A percentile compares a stretch with the other conserved stretches of the same genome.
These are phyloP conservation scores for Ogataea thermomethanolica DNA, from an alignment of 805 yeast species.

Conservation along the genomic window DNA sequence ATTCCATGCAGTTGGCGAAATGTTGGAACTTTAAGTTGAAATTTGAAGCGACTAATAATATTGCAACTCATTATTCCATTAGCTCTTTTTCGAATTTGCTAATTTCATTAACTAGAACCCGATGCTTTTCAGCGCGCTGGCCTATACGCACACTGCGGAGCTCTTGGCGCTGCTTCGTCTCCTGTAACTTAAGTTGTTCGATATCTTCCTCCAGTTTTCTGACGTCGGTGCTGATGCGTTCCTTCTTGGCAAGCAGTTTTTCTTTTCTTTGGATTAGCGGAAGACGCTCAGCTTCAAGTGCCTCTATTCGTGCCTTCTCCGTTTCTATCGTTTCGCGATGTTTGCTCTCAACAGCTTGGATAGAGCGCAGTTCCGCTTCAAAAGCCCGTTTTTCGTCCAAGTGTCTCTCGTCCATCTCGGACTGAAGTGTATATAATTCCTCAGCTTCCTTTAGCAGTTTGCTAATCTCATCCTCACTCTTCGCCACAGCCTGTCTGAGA, in stretches of 20 bases:
- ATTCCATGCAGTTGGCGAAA: conserved; percentile 45
- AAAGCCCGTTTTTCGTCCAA: conserved; percentile 36
- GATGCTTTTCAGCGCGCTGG: conserved; percentile 26
- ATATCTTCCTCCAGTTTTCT: conserved; percentile 24
- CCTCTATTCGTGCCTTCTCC: conserved; percentile 22
- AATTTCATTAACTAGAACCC: conserved; percentile 23
- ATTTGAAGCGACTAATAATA: neutral
- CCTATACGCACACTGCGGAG: conserved; percentile 22
- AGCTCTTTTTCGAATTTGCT: conserved; percentile 24
- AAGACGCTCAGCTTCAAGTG: conserved; percentile 30
- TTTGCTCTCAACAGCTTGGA: conserved; percentile 31
- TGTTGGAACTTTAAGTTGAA: conserved; percentile 17
- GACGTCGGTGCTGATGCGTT: conserved; percentile 29
- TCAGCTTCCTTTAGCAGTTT: conserved; percentile 35
- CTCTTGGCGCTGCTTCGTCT: conserved; percentile 22
- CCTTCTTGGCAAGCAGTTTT: conserved; percentile 29
- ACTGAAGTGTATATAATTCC: conserved; percentile 34
- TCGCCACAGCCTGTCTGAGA: conserved; percentile 43
- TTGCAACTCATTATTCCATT: conserved; percentile 7
- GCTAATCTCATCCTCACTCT: conserved; percentile 36
- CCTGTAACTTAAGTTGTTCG: conserved; percentile 24
- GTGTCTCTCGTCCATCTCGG: conserved; percentile 38
- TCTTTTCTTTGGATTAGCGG: conserved; percentile 33
- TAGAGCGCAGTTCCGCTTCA: conserved; percentile 34
- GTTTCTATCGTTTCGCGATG: conserved; percentile 26